Evolutionary conservation across 2,329 filamentous ascomycete species (phyloP).

Genomic region (Thielaviopsis punctulata): DNA sequence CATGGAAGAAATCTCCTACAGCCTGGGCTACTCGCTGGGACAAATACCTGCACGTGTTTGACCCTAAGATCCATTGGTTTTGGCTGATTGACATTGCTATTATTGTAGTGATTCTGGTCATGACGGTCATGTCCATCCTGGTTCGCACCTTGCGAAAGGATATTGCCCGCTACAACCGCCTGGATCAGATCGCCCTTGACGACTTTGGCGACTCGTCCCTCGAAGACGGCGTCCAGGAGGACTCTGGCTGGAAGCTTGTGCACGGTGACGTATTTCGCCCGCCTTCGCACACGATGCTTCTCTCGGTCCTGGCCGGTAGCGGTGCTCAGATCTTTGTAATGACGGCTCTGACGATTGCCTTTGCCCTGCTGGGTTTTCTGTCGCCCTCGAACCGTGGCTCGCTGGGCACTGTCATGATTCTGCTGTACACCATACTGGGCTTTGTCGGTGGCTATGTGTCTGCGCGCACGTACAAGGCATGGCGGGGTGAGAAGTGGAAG

Average conservation of each 20-base stretch:
- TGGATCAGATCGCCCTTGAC: constrained; percentile 80
- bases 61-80: constrained; percentile 98
- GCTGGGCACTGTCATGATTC: constrained; percentile 78
- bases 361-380: constrained; percentile 84
- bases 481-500: constrained; percentile 88
- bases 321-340: constrained; percentile 95
- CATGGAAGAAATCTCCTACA: constrained; percentile 69
- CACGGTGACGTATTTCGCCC: constrained; percentile 94
- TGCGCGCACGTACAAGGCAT: constrained; percentile 81
- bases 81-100: constrained; percentile 91
- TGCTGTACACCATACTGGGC: constrained; percentile 84
- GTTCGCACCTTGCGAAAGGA: constrained; percentile 81
- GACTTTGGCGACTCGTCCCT: constrained; percentile 66
- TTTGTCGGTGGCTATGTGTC: constrained; percentile 86
- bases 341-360: constrained; percentile 84
- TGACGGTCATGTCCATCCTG: constrained; percentile 85
- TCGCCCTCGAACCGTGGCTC: constrained; percentile 92
- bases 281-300: constrained; percentile 63
- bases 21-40: constrained; percentile 97
- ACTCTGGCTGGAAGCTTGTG: constrained; percentile 96
- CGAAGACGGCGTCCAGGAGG: constrained; percentile 87
- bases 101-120: constrained; percentile 79
- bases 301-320: constrained; percentile 80
- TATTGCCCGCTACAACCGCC: constrained; percentile 87
- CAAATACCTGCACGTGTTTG: constrained; percentile 93